Evolutionary conservation across 495 filamentous ascomycete genomes (phyloP).

Genomic region (Penicillium subrubescens): DNA sequence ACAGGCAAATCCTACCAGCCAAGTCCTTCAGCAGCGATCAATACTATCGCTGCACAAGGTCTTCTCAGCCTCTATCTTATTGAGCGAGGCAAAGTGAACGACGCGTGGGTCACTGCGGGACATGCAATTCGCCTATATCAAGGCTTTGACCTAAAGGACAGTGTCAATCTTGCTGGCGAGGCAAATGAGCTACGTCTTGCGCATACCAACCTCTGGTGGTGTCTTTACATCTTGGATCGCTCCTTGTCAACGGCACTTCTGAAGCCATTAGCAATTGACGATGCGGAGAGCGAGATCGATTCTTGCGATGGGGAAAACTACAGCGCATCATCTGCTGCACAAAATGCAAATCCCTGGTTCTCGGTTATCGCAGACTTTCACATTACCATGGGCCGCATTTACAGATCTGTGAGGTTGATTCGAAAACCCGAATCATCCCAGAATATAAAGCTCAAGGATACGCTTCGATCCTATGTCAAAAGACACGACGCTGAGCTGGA

Average conservation of each 20-base stretch:
- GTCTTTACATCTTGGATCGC: constrained; percentile 23
- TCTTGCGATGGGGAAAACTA: background rate
- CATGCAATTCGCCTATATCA: constrained; percentile 24
- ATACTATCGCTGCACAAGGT: background rate
- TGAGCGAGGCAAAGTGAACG: constrained; percentile 16
- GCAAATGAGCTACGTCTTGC: background rate
- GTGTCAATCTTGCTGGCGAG: background rate
- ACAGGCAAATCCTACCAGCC: background rate
- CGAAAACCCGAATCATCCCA: background rate
- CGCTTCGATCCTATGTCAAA: background rate
- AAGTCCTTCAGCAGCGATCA: background rate
- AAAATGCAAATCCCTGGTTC: background rate
- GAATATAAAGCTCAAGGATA: background rate
- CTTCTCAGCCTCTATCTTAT: constrained; percentile 17
- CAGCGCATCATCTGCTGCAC: background rate
- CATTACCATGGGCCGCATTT: background rate
- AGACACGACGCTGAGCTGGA: background rate
- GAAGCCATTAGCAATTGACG: constrained; percentile 22
- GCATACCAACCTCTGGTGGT: constrained; percentile 24
- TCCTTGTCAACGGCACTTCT: constrained; percentile 18
- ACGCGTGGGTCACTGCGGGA: constrained; percentile 23
- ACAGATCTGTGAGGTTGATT: background rate
- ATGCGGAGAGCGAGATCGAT: constrained; percentile 1
- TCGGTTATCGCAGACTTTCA: background rate
- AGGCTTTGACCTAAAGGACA: constrained; percentile 17